Conservation (phyloP, 495 filamentous ascomycete species). For the Talaromyces borbonicus region DNA sequence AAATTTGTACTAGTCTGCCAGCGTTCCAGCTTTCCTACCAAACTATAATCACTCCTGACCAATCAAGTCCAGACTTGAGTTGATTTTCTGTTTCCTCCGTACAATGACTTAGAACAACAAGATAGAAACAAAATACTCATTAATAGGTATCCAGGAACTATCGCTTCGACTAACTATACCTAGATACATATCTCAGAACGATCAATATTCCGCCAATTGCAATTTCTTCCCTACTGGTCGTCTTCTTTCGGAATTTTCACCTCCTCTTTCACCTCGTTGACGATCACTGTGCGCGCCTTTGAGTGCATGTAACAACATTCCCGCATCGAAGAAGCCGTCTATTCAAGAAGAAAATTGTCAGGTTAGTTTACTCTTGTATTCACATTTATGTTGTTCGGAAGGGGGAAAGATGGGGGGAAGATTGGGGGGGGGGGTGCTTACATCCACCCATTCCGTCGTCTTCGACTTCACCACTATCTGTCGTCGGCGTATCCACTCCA, state of each 20-base stretch:
- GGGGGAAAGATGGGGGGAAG: no score
- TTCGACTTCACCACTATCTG: constrained; percentile 57
- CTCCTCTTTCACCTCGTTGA: constrained; percentile 29
- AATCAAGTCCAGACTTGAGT: no score
- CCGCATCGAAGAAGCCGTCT: constrained; percentile 96
- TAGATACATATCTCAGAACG: not conserved
- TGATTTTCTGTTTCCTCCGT: no score
- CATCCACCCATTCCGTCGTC: constrained; percentile 89
- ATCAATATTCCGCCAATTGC: constrained; percentile 62
- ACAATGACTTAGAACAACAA: no score
- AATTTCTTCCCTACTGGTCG: constrained; percentile 73
- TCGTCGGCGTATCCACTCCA: constrained; percentile 45
- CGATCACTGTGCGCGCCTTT: constrained; percentile 50
- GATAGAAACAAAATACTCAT: no score
- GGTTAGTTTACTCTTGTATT: no score
- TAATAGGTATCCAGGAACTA: not conserved
- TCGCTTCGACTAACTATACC: not conserved
- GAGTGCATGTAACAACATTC: constrained; percentile 82
- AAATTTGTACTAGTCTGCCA: no score
- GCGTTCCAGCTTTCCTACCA: no score
- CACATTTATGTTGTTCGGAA: no score
- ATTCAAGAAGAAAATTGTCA: no score
- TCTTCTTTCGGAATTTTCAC: constrained; percentile 36
- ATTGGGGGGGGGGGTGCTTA: constrained; percentile 43
- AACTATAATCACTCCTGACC: no score